Evolutionary conservation across 371 early-diverging fungal genomes (phyloP).

Genomic region (Thermomucor indicae-seudaticae): DNA sequence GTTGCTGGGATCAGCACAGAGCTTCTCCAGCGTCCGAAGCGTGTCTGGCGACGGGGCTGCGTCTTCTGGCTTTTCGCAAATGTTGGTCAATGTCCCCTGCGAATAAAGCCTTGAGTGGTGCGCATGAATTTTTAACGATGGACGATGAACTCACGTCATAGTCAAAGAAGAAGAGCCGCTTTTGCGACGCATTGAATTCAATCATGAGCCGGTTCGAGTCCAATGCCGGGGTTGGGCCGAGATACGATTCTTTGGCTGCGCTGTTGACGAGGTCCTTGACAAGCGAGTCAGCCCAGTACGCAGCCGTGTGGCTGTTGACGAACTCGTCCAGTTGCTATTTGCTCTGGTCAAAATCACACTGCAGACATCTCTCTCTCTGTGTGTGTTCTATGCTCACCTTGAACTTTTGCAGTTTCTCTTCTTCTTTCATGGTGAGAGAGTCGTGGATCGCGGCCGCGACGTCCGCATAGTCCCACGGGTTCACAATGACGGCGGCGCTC

Average conservation of each 20-base stretch:
- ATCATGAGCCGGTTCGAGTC: conserved; percentile 33
- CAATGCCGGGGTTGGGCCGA: conserved; percentile 58
- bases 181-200: conserved; percentile 50
- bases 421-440: conserved; percentile 70
- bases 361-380: background rate
- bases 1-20: conserved; percentile 75
- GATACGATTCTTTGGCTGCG: conserved; percentile 26
- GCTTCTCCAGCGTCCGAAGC: conserved; percentile 49
- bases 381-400: conserved; percentile 58
- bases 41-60: conserved; percentile 65
- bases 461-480: conserved; percentile 92
- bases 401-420: conserved; percentile 90
- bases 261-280: conserved; percentile 53
- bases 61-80: conserved; percentile 62
- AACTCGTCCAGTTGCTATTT: conserved; percentile 72
- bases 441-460: conserved; percentile 85
- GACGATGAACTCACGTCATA: conserved; percentile 62
- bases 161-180: conserved; percentile 79
- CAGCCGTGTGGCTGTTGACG: conserved; percentile 86
- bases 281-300: conserved; percentile 88
- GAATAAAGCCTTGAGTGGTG: conserved; percentile 14
- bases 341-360: background rate
- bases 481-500: conserved; percentile 82
- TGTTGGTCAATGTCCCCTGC: conserved; percentile 81
- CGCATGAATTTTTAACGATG: background rate